Percentiles rank a stretch among this genome's conserved stretches.
phyloP scores from a whole-genome alignment of 2,329 filamentous ascomycete species.

The Fusarium sp. region DNA sequence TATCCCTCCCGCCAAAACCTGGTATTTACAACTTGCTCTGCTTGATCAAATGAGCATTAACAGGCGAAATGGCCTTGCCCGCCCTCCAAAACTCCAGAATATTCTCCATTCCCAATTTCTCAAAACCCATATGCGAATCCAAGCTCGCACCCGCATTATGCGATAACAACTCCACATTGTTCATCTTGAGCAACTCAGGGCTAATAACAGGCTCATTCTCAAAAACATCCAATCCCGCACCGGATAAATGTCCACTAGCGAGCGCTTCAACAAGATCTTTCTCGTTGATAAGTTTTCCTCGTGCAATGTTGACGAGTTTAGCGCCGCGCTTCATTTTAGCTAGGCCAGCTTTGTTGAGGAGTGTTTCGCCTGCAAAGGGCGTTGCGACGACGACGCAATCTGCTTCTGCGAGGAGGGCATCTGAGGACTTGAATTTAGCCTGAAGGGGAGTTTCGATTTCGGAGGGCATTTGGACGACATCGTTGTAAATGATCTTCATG shows the following conservation, averaged over 20 bases:
- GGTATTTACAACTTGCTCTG: conserved; percentile 37
- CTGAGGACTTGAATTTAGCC: conserved; percentile 37
- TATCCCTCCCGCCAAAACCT: no score
- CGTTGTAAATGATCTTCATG: conserved; percentile 49
- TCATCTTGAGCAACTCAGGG: conserved; percentile 44
- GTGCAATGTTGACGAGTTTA: conserved; percentile 77
- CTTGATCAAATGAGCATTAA: conserved; percentile 46
- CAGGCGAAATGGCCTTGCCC: conserved; percentile 44
- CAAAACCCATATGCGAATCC: conserved; percentile 45
- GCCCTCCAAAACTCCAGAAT: conserved; percentile 39
- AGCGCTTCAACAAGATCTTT: conserved; percentile 75
- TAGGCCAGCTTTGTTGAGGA: conserved; percentile 66
- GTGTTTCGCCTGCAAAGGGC: conserved; percentile 40
- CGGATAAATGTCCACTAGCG: conserved; percentile 70
- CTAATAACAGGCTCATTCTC: conserved; percentile 72
- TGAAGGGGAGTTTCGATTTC: conserved; percentile 28
- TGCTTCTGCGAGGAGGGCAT: conserved; percentile 42
- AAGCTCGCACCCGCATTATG: conserved; percentile 46
- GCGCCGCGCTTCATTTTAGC: conserved; percentile 77
- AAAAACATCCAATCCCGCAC: conserved; percentile 76
- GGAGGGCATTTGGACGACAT: conserved; percentile 40
- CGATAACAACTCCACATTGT: conserved; percentile 45
- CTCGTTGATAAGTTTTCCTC: conserved; percentile 79
- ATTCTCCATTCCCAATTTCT: conserved; percentile 45
- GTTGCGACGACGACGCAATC: conserved; percentile 46